phyloP scores from a whole-genome alignment of 1,284 basidiomycete species.

The Irpex lacteus region DNA sequence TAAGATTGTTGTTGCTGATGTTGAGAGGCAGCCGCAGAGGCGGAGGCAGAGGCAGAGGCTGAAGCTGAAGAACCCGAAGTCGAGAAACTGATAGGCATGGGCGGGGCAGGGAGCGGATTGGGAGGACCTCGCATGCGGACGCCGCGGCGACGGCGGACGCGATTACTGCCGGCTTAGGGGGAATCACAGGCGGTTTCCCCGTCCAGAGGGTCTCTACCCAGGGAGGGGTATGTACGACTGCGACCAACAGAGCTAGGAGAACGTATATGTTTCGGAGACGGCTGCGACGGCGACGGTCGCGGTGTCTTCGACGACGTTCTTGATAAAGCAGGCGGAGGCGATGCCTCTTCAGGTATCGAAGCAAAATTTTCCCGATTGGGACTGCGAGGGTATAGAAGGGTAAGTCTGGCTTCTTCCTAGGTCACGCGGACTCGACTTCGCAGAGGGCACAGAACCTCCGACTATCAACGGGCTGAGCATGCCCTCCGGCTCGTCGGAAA shows the following conservation, averaged over 20 bases:
- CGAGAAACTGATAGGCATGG: constrained; percentile 19
- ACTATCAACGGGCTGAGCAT: constrained; percentile 53
- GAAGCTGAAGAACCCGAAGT: constrained; percentile 9
- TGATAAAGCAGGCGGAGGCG: background rate
- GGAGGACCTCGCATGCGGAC: constrained; percentile 5
- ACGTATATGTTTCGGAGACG: constrained; percentile 13
- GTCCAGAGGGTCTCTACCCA: constrained; percentile 12
- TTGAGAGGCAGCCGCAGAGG: background rate
- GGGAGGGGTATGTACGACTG: constrained; percentile 25
- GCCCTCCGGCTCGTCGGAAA: constrained; percentile 54
- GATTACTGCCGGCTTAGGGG: constrained; percentile 11
- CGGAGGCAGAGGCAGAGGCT: background rate
- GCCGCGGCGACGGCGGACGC: constrained; percentile 12
- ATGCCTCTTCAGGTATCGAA: constrained; percentile 32
- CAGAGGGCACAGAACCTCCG: constrained; percentile 19
- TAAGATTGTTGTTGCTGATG: background rate
- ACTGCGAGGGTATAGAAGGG: constrained; percentile 20
- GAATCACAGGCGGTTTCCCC: constrained; percentile 15
- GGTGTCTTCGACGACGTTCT: constrained; percentile 21
- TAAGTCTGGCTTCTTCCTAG: constrained; percentile 34
- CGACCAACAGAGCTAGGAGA: constrained; percentile 19
- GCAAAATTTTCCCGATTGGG: constrained; percentile 21
- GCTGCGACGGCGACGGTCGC: constrained; percentile 13
- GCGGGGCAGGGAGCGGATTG: constrained; percentile 28
- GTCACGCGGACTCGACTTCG: constrained; percentile 27